A percentile compares a stretch with the other conserved stretches of the same genome.
These are phyloP conservation scores for Zygoascus biomembranicola DNA, from an alignment of 805 yeast species.

Conservation along the genomic window DNA sequence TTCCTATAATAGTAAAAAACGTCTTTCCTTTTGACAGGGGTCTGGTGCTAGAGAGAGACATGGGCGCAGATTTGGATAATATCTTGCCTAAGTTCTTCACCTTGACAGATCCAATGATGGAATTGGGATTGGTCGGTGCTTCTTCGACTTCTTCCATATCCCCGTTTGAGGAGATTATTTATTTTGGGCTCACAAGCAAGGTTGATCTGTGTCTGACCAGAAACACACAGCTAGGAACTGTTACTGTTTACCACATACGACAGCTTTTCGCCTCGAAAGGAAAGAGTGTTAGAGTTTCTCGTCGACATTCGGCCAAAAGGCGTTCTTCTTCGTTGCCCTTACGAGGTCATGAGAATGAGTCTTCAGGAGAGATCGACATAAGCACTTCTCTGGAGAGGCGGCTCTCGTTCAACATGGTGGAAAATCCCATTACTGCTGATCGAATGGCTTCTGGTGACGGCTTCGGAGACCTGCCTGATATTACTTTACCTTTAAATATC, in stretches of 20 bases:
- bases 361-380: conserved; percentile 10
- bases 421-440: conserved; percentile 14
- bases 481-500: neutral
- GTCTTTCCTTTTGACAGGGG: conserved; percentile 67
- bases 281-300: neutral
- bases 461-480: conserved; percentile 1
- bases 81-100: conserved; percentile 44
- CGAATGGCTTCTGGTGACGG: conserved; percentile 10
- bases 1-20: conserved; percentile 57
- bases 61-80: conserved; percentile 9
- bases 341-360: conserved; percentile 2
- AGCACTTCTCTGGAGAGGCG: conserved; percentile 12
- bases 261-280: conserved; percentile 23
- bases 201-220: conserved; percentile 49
- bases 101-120: conserved; percentile 64
- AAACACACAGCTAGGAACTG: conserved; percentile 36
- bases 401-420: conserved; percentile 11
- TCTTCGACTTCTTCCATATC: conserved; percentile 62
- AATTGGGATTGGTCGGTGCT: conserved; percentile 62
- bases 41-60: conserved; percentile 48
- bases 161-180: conserved; percentile 45
- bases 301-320: conserved; percentile 9
- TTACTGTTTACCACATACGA: conserved; percentile 51
- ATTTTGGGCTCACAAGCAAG: conserved; percentile 40
- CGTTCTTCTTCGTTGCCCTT: conserved; percentile 11